Percentiles rank a stretch among this genome's conserved stretches.
Evolutionary conservation across 2,329 filamentous ascomycete genomes (phyloP).

Genomic region (Aureobasidium vineae): DNA sequence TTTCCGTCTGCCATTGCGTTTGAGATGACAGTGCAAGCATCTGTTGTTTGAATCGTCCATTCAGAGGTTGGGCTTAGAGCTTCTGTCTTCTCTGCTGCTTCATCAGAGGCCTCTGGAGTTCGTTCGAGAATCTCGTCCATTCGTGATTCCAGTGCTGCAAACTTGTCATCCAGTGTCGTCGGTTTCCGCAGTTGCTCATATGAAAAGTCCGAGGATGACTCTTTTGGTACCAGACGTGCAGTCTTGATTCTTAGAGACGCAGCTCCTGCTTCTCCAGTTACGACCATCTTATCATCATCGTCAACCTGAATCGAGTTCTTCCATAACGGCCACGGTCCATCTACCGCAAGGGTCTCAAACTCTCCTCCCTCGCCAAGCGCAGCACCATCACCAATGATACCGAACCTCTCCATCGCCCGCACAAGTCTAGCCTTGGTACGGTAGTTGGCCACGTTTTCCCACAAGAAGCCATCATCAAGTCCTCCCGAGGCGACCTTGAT

Average conservation of each 20-base stretch:
- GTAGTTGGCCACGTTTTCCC: slow-evolving; percentile 69
- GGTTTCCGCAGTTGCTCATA: slow-evolving; percentile 55
- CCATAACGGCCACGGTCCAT: slow-evolving; percentile 74
- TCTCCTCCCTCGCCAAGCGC: slow-evolving; percentile 91
- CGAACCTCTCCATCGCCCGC: slow-evolving; percentile 65
- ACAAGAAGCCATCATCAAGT: slow-evolving; percentile 75
- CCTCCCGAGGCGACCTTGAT: slow-evolving; percentile 94
- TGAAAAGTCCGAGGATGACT: neutral
- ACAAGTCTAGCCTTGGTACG: slow-evolving; percentile 49
- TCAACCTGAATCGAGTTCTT: slow-evolving; percentile 65
- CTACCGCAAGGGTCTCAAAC: slow-evolving; percentile 87
- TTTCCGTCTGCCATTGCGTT: slow-evolving; percentile 37
- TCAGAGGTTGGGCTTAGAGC: neutral
- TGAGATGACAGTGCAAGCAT: slow-evolving; percentile 34
- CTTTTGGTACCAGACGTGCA: slow-evolving; percentile 55
- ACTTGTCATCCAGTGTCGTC: slow-evolving; percentile 64
- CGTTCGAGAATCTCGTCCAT: neutral
- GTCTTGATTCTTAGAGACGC: slow-evolving; percentile 65
- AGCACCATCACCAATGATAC: slow-evolving; percentile 62
- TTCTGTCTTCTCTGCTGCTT: neutral
- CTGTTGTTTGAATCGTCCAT: slow-evolving; percentile 1
- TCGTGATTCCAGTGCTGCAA: slow-evolving; percentile 43
- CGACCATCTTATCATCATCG: slow-evolving; percentile 52
- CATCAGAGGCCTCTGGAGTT: neutral
- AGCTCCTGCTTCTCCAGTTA: slow-evolving; percentile 71